Evolutionary conservation across 2,329 filamentous ascomycete genomes (phyloP).

Genomic region (Endothia cerciana): DNA sequence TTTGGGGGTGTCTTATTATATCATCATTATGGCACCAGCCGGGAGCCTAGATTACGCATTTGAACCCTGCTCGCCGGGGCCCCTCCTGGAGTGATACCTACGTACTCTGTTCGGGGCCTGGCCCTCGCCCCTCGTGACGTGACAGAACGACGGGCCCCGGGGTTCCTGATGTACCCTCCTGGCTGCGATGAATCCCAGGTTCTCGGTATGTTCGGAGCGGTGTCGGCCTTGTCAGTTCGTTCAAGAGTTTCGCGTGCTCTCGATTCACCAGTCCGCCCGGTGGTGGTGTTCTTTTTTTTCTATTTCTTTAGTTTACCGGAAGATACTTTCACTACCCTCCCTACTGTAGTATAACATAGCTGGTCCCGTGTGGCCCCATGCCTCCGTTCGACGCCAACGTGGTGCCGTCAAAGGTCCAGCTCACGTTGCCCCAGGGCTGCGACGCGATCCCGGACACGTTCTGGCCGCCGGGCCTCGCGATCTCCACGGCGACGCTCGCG

Average conservation of each 20-base stretch:
- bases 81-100: too few relatives aligned
- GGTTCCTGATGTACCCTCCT: too few relatives aligned
- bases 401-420: constrained; percentile 34
- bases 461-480: constrained; percentile 28
- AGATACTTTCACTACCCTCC: neutral
- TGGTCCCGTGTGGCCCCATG: constrained; percentile 21
- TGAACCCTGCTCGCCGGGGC: too few relatives aligned
- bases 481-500: constrained; percentile 28
- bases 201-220: too few relatives aligned
- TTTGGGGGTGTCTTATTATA: neutral
- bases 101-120: too few relatives aligned
- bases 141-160: too few relatives aligned
- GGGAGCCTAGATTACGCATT: neutral
- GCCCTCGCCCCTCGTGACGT: too few relatives aligned
- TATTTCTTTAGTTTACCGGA: too few relatives aligned
- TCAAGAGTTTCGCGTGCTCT: neutral
- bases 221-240: too few relatives aligned
- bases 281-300: too few relatives aligned
- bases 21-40: too few relatives aligned
- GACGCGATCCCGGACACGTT: constrained; percentile 30
- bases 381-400: constrained; percentile 16
- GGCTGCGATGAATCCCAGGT: too few relatives aligned
- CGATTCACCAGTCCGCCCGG: neutral
- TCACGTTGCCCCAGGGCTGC: constrained; percentile 34
- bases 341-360: constrained; percentile 26